Evolutionary conservation across 2,329 filamentous ascomycete species (phyloP).

Genomic region (Ophiosphaerella herpotricha): DNA sequence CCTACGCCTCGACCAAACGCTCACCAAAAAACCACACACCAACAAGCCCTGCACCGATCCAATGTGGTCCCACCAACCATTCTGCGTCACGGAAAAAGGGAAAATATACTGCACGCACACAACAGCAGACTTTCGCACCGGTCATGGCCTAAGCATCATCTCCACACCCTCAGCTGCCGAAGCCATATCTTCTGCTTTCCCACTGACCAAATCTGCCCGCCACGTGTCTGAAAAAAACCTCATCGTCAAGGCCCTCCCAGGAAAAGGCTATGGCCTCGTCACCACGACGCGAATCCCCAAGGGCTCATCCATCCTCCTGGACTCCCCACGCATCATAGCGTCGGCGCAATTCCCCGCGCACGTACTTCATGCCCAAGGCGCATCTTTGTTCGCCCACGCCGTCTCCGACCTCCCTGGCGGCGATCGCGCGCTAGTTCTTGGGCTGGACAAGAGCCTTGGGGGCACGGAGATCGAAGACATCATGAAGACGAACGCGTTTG

Average conservation of each 20-base stretch:
- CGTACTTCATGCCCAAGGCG: slow-evolving; percentile 12
- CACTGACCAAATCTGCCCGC: slow-evolving; percentile 1
- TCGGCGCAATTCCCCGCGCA: slow-evolving; percentile 22
- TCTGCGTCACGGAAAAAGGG: slow-evolving; percentile 13
- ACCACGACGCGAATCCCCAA: slow-evolving; percentile 18
- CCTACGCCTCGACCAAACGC: slow-evolving; percentile 6
- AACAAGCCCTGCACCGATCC: slow-evolving; percentile 3
- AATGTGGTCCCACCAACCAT: slow-evolving; percentile 19
- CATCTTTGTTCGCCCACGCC: slow-evolving; percentile 15
- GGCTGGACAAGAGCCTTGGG: slow-evolving; percentile 20
- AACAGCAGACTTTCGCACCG: slow-evolving; percentile 12
- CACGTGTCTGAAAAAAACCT: slow-evolving; percentile 3
- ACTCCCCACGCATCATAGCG: slow-evolving; percentile 24
- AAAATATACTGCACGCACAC: slow-evolving; percentile 26
- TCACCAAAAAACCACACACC: neutral
- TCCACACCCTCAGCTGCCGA: slow-evolving; percentile 20
- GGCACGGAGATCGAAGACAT: slow-evolving; percentile 22
- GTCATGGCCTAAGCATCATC: slow-evolving; percentile 26
- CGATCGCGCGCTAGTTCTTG: slow-evolving; percentile 11
- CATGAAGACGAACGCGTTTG: slow-evolving; percentile 31
- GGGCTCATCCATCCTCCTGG: slow-evolving; percentile 23
- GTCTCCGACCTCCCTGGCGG: slow-evolving; percentile 10
- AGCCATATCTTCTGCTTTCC: slow-evolving; percentile 14
- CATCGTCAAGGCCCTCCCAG: slow-evolving; percentile 20
- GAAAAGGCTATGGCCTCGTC: slow-evolving; percentile 31